Evolutionary conservation across 441 rosid genomes (phyloP), one percentile per base, ranked within the genome.

Genomic region (Isatis lusitanica): DNA sequence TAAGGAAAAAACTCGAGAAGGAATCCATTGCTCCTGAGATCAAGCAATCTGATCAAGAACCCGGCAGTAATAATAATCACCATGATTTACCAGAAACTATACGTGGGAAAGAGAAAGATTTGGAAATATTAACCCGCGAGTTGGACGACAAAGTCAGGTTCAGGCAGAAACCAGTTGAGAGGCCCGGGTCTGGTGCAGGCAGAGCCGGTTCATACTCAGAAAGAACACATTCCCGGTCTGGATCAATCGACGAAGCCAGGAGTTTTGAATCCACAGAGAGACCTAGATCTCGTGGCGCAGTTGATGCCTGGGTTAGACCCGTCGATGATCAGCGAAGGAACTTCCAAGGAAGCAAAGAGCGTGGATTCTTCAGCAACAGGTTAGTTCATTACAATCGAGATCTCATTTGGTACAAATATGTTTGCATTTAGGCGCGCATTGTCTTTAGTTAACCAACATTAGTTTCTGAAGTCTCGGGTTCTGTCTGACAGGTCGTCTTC

Each of bases 171-270:
- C 84, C 86, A 10, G 52, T 74, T 13, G 94, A 91, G 60, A 87
- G 96, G 74, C 96, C 94, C 33, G 88, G 90, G 76, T 93, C 96
- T 33, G 94, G 90, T 74, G 84, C 91, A 64, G 90, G 93, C 44
- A 90, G 98, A 85, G 52, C 50, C 9, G 73, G 76, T 66, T 71
- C 82, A 33, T 87, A 75, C 74, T 66, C 86, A 36, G 98, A 91
- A 64, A 79, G 96, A 81, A 90, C 94, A 26, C 82, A 85, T 80
- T 93, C 98, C 21, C 85, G 71, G 30, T 78, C 96, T 72, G 97
- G 93, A 35, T 91, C 97, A 64, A 30, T 82, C 68, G 93, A 88
- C 57, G 93, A 87, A 40, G 80, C 96, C 38, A 88, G 92, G 67
- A 80, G 84, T 63, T 46, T 72, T 62, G 96, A 93, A 59, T 89